These are phyloP conservation scores for Claviceps sp. DNA, from an alignment of 2,329 filamentous ascomycete genomes.

Conservation along the genomic window DNA sequence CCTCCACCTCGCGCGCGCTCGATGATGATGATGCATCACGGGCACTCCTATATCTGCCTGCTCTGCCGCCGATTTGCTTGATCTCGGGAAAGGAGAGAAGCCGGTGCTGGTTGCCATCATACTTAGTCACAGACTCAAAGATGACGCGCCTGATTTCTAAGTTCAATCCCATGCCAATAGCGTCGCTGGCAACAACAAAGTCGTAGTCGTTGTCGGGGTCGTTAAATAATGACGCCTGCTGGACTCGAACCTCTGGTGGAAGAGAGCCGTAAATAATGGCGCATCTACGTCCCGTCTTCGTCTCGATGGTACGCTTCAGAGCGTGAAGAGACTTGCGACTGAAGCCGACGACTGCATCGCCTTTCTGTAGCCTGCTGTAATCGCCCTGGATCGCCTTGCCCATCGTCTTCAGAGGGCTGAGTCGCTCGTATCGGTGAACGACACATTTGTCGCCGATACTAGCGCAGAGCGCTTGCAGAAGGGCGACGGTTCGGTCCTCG, in stretches of 20 bases:
- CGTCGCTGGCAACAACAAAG: slow-evolving; percentile 83
- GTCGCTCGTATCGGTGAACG: slow-evolving; percentile 69
- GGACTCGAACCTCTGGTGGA: slow-evolving; percentile 81
- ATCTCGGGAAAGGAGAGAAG: slow-evolving; percentile 61
- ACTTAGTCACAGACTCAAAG: slow-evolving; percentile 68
- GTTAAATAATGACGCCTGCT: slow-evolving; percentile 89
- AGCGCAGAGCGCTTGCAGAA: slow-evolving; percentile 66
- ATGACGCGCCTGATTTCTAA: slow-evolving; percentile 82
- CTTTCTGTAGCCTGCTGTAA: slow-evolving; percentile 60
- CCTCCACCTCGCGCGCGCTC: slow-evolving; percentile 11
- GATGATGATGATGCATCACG: slow-evolving; percentile 14
- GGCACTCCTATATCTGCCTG: slow-evolving; percentile 69
- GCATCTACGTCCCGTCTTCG: slow-evolving; percentile 60
- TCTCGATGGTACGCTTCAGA: slow-evolving; percentile 66
- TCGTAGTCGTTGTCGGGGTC: slow-evolving; percentile 93
- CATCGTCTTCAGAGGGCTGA: slow-evolving; percentile 64
- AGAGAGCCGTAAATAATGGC: slow-evolving; percentile 88
- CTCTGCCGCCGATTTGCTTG: slow-evolving; percentile 90
- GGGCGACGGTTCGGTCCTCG: slow-evolving; percentile 65
- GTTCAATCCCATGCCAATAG: slow-evolving; percentile 95
- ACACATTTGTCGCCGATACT: slow-evolving; percentile 70
- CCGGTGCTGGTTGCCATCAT: slow-evolving; percentile 43
- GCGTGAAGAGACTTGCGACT: slow-evolving; percentile 70
- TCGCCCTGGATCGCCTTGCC: slow-evolving; percentile 47
- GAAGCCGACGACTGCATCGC: slow-evolving; percentile 83